Evolutionary conservation across 768 basidiomycete species (phyloP), one percentile per base, ranked within the genome.

Genomic region (Omphalotus guepiniiformis): DNA sequence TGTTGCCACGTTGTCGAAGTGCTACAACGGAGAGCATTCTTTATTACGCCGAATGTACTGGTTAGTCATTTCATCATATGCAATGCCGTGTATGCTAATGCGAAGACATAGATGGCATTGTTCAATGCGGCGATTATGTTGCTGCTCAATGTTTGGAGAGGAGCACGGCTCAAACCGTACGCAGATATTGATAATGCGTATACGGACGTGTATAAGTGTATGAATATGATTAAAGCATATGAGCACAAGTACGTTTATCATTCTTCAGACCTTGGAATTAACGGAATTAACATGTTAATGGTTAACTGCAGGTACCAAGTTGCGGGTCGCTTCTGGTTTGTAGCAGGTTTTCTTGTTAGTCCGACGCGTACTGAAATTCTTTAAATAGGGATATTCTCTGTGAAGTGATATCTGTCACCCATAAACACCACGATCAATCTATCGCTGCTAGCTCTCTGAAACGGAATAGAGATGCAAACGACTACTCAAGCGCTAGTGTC

Each of bases 101-200:
- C n/a, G n/a, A n/a, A n/a, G n/a, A n/a, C n/a, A n/a, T 16, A 37
- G 44, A 46, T 37, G 35, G 44, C 32, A 15, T 30, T 46, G 7
- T 46, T 36, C 11, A 27, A 25, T 25, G 35, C 34, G 26, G 9
- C 22, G 13, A 25, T 46, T 3, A 26, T 46, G 3, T n/a, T 46
- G 6, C 35, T 46, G n/a, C 25, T 36, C 6, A 46, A 46, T 37
- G 23, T 34, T 7, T 46, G 21, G 34, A 22, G 44, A 18, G 9
- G 13, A 7, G 27, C 23, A 3, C 23, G 19, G 13, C 8, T 34
- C 30, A n/a, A 22, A 5, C 6, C 3, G 12, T 9, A 9, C 6
- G 25, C 44, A 16, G 21, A 36, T n/a, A 3, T 21, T 9, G 34
- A 13, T 18, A 26, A 34, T 16, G 43, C 34, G 12, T 35, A 35